These are phyloP conservation scores for Akanthomyces uredinophilus DNA, from an alignment of 2,329 filamentous ascomycete species.

Conservation along the genomic window DNA sequence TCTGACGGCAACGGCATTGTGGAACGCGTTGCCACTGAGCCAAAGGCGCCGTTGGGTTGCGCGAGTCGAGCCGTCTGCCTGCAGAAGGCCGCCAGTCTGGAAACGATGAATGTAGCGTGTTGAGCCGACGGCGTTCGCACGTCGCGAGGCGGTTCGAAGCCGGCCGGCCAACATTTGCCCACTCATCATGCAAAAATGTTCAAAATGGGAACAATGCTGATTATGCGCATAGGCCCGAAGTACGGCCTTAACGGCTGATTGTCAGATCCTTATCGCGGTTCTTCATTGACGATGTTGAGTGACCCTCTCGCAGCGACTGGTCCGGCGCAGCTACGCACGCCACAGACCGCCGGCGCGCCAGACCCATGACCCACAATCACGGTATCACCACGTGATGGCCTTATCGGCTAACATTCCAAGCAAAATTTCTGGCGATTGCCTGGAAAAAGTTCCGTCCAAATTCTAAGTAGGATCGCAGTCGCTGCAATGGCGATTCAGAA, in stretches of 20 bases:
- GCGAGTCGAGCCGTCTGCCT: slow-evolving; percentile 58
- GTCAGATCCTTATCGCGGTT: not conserved
- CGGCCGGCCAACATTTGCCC: slow-evolving; percentile 58
- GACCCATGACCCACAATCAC: not conserved
- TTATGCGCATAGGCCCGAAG: not conserved
- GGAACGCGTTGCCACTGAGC: slow-evolving; percentile 77
- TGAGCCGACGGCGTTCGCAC: slow-evolving; percentile 44
- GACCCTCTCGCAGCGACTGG: not conserved
- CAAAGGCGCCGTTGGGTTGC: slow-evolving; percentile 61
- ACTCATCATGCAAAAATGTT: slow-evolving; percentile 26
- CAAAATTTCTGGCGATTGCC: slow-evolving; percentile 30
- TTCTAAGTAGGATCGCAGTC: not conserved
- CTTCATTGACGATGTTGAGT: slow-evolving; percentile 6
- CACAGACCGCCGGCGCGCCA: slow-evolving; percentile 2
- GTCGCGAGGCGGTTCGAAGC: slow-evolving; percentile 61
- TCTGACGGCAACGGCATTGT: slow-evolving; percentile 65
- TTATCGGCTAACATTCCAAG: slow-evolving; percentile 25
- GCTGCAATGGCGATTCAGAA: slow-evolving; percentile 82
- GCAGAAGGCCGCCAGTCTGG: slow-evolving; percentile 63
- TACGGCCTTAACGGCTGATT: slow-evolving; percentile 6
- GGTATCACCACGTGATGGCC: slow-evolving; percentile 31
- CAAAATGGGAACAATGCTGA: not conserved
- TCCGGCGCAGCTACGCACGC: not conserved
- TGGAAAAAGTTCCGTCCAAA: slow-evolving; percentile 6
- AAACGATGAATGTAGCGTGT: slow-evolving; percentile 62